These are phyloP conservation scores for Coemansia sp. DNA, from an alignment of 192 early-diverging fungal species.

Conservation along the genomic window DNA sequence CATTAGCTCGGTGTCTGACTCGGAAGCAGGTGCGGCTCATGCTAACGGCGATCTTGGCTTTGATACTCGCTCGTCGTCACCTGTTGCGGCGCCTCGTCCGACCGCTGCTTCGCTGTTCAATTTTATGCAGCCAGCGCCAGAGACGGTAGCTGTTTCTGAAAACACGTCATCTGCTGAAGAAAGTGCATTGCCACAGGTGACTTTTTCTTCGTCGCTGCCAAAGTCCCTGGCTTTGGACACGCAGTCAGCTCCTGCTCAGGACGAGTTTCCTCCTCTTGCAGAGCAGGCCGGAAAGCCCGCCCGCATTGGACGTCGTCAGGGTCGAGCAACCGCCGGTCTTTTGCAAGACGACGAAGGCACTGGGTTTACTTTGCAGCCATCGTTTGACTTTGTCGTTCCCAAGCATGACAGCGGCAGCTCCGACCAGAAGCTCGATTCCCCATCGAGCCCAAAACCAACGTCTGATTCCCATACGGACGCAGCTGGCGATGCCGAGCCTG, in stretches of 20 bases:
- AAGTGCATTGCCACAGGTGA: too few species aligned
- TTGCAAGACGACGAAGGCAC: slow-evolving; percentile 27
- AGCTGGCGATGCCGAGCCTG: slow-evolving; percentile 18
- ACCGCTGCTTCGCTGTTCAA: slow-evolving; percentile 41
- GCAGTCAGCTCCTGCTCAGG: not conserved
- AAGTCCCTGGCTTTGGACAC: too few species aligned
- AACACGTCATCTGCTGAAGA: too few species aligned
- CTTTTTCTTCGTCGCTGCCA: not conserved
- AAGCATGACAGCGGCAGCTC: slow-evolving; percentile 16
- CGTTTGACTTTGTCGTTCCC: slow-evolving; percentile 14
- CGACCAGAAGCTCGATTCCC: not conserved
- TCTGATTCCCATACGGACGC: not conserved
- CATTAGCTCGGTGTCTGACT: not conserved
- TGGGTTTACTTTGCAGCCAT: slow-evolving; percentile 1
- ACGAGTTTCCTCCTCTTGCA: slow-evolving; percentile 16
- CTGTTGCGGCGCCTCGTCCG: slow-evolving; percentile 29
- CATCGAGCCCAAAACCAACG: not conserved
- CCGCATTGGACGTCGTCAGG: slow-evolving; percentile 46
- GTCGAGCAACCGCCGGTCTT: slow-evolving; percentile 38
- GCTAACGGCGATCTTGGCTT: not conserved
- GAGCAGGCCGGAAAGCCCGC: slow-evolving; percentile 15
- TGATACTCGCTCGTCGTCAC: slow-evolving; percentile 22
- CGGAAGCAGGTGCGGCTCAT: not conserved
- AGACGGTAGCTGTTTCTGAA: not conserved
- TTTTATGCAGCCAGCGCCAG: not conserved